These are phyloP conservation scores for Xerocomus amazonicus DNA, from an alignment of 1,284 basidiomycete genomes.

Conservation along the genomic window DNA sequence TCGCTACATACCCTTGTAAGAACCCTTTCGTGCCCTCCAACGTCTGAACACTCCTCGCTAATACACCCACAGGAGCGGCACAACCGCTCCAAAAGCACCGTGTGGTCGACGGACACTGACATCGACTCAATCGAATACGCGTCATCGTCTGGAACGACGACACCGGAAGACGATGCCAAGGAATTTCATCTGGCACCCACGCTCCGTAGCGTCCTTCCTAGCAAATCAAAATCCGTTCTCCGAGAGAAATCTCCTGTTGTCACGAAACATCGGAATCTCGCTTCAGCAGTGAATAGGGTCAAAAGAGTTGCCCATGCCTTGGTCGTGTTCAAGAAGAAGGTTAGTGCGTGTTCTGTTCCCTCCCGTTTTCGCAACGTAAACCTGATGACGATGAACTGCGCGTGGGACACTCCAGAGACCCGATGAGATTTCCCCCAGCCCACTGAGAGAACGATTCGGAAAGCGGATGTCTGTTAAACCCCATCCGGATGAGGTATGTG, in stretches of 20 bases:
- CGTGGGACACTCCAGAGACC: constrained; percentile 12
- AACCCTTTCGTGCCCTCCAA: too few species aligned
- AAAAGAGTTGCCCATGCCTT: constrained; percentile 20
- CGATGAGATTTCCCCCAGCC: constrained; percentile 28
- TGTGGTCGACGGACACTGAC: constrained; percentile 28
- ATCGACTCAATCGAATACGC: constrained; percentile 19
- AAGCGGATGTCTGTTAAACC: constrained; percentile 27
- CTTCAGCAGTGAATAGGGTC: constrained; percentile 22
- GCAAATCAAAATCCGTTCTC: constrained; percentile 2
- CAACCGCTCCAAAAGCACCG: constrained; percentile 22
- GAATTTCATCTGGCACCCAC: constrained; percentile 20
- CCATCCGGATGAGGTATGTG: constrained; percentile 28
- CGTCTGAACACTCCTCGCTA: background rate
- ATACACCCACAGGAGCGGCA: constrained; percentile 11
- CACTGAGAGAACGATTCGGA: constrained; percentile 31
- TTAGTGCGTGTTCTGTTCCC: constrained; percentile 1
- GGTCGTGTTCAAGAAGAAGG: constrained; percentile 26
- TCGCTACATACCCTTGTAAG: constrained; percentile 19
- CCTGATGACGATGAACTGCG: background rate
- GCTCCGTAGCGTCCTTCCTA: constrained; percentile 6
- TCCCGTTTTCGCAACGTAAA: background rate
- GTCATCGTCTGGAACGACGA: constrained; percentile 32
- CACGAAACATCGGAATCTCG: constrained; percentile 15
- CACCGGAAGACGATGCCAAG: constrained; percentile 30
- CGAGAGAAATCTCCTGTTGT: constrained; percentile 9